phyloP scores from a whole-genome alignment of 345 rosid genomes.

The Linum lewisii region DNA sequence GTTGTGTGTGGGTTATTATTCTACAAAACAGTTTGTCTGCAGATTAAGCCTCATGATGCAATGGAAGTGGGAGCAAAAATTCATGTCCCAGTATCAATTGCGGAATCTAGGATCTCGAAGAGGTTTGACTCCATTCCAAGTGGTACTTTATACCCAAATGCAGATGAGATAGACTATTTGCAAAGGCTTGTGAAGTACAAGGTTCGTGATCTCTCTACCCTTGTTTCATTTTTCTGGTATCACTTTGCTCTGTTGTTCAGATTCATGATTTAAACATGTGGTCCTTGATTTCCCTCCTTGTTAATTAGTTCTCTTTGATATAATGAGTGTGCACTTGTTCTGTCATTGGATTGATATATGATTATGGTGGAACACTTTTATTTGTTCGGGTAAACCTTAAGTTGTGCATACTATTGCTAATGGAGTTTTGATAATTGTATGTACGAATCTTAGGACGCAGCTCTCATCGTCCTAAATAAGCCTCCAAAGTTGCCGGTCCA shows the following conservation, averaged over 20 bases:
- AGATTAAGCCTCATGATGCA: conserved; percentile 62
- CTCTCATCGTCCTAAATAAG: conserved; percentile 73
- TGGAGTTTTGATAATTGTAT: conserved; percentile 1
- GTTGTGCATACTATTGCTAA: not conserved
- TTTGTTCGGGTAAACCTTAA: too few species aligned
- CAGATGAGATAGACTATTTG: conserved; percentile 81
- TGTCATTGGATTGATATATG: too few species aligned
- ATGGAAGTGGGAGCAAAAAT: conserved; percentile 64
- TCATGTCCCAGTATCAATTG: conserved; percentile 57
- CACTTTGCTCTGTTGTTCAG: not conserved
- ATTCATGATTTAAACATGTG: not conserved
- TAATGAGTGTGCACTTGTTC: too few species aligned
- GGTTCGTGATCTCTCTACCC: conserved; percentile 26
- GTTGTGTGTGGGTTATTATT: conserved; percentile 21
- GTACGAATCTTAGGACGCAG: conserved; percentile 48
- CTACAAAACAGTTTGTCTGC: conserved; percentile 33
- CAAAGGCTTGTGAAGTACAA: conserved; percentile 83
- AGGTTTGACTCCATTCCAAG: conserved; percentile 82
- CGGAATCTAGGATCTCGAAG: conserved; percentile 63
- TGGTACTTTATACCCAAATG: conserved; percentile 83
- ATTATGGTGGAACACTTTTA: too few species aligned
- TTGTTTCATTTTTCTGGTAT: not conserved
- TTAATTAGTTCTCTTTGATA: too few species aligned
- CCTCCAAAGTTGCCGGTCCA: conserved; percentile 86
- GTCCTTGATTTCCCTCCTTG: too few species aligned